These are phyloP conservation scores for Pyrenophora tritici-repentis DNA, from an alignment of 2,329 filamentous ascomycete genomes.

Conservation along the genomic window DNA sequence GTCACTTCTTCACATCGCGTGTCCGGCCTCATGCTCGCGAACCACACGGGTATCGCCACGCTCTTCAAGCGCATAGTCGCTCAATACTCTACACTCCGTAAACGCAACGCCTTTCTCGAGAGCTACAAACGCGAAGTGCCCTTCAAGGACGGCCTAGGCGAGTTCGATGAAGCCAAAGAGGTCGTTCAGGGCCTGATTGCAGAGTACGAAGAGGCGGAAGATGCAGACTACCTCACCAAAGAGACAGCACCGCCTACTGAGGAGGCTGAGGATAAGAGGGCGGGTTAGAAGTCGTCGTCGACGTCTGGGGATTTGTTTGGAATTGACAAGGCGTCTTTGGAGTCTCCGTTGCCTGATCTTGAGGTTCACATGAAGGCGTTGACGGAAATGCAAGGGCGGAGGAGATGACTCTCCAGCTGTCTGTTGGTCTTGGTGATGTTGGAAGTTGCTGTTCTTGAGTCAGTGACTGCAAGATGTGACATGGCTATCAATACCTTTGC, in stretches of 20 bases:
- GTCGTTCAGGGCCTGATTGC: conserved; percentile 89
- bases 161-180: conserved; percentile 93
- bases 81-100: conserved; percentile 92
- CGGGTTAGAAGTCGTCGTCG: conserved; percentile 14
- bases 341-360: conserved; percentile 2
- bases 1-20: conserved; percentile 92
- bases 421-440: background rate
- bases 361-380: conserved; percentile 3
- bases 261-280: conserved; percentile 41
- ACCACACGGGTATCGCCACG: conserved; percentile 96
- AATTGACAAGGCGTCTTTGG: conserved; percentile 9
- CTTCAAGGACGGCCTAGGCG: conserved; percentile 86
- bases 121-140: conserved; percentile 94
- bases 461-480: background rate
- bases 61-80: conserved; percentile 92
- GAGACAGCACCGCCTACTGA: conserved; percentile 55
- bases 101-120: conserved; percentile 96
- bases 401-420: background rate
- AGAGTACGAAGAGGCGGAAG: conserved; percentile 95
- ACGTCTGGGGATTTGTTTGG: background rate
- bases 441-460: background rate
- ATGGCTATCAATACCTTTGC: too few species aligned
- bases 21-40: conserved; percentile 95
- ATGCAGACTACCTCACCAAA: conserved; percentile 84
- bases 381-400: background rate